These are phyloP conservation scores for Pleochaeta shiraiana DNA, from an alignment of 2,329 filamentous ascomycete genomes.

Conservation along the genomic window DNA sequence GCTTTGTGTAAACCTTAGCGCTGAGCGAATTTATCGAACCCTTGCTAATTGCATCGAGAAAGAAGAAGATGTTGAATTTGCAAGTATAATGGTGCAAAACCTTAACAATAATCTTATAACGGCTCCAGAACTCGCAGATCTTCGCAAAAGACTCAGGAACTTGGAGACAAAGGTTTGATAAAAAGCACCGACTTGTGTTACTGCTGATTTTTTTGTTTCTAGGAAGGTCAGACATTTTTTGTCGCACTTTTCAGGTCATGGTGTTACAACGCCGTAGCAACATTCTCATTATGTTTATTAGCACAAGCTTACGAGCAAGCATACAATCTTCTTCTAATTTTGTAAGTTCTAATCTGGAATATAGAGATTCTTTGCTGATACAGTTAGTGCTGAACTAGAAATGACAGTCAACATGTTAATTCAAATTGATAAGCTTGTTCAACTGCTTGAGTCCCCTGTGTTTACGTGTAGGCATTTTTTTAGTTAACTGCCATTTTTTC, in stretches of 20 bases:
- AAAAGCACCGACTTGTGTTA: neutral
- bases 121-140: constrained; percentile 75
- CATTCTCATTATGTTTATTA: constrained; percentile 84
- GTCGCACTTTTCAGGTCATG: constrained; percentile 86
- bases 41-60: constrained; percentile 93
- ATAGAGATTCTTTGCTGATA: constrained; percentile 11
- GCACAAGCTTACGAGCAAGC: constrained; percentile 97
- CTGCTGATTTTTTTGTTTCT: constrained; percentile 8
- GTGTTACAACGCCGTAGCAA: constrained; percentile 97
- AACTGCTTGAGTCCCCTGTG: constrained; percentile 88
- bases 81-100: constrained; percentile 98
- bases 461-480: constrained; percentile 59
- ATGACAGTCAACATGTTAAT: constrained; percentile 99
- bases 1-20: constrained; percentile 76
- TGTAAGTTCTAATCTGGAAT: constrained; percentile 29
- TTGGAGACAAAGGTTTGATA: constrained; percentile 53
- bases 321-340: constrained; percentile 87
- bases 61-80: constrained; percentile 95
- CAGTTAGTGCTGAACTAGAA: constrained; percentile 68
- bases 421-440: constrained; percentile 95
- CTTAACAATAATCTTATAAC: constrained; percentile 98
- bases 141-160: constrained; percentile 76
- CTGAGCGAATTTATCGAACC: constrained; percentile 88
- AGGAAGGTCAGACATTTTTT: constrained; percentile 92
- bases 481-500: neutral